phyloP scores from a whole-genome alignment of 345 rosid species.

The Populus deltoides region DNA sequence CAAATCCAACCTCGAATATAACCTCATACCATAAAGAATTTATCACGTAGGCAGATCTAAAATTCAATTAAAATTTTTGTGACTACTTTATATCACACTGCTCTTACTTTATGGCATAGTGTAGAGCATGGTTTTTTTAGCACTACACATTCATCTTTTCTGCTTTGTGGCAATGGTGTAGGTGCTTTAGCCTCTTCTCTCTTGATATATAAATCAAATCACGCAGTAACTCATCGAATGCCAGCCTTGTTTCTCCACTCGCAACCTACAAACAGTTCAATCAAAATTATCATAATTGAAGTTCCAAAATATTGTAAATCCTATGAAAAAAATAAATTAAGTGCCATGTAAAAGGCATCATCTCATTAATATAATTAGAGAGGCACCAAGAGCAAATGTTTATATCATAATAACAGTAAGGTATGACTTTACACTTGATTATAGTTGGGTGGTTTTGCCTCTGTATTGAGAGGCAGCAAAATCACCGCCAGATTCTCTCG shows the following conservation, averaged over 20 bases:
- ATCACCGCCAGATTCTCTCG: conserved; percentile 30
- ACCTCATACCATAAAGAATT: too few relatives aligned
- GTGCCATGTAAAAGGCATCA: neutral
- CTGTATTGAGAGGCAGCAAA: conserved; percentile 33
- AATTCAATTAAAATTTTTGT: too few relatives aligned
- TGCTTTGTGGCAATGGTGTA: conserved; percentile 66
- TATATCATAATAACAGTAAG: neutral
- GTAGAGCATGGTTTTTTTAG: neutral
- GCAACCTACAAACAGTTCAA: conserved; percentile 43
- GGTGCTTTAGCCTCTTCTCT: conserved; percentile 51
- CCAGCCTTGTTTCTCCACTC: conserved; percentile 45
- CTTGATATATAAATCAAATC: conserved; percentile 59
- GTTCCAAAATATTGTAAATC: neutral
- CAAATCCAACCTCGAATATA: too few relatives aligned
- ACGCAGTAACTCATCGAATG: conserved; percentile 43
- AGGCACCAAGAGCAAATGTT: neutral
- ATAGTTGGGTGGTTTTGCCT: conserved; percentile 52
- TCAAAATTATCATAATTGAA: neutral
- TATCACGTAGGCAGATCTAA: too few relatives aligned
- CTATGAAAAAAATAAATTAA: neutral
- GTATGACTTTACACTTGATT: conserved; percentile 40
- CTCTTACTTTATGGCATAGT: too few relatives aligned
- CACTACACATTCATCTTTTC: conserved; percentile 83
- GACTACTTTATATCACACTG: neutral
- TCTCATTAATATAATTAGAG: neutral